Conservation (phyloP, 23 red algal species). For the Gracilaria gracilis region DNA sequence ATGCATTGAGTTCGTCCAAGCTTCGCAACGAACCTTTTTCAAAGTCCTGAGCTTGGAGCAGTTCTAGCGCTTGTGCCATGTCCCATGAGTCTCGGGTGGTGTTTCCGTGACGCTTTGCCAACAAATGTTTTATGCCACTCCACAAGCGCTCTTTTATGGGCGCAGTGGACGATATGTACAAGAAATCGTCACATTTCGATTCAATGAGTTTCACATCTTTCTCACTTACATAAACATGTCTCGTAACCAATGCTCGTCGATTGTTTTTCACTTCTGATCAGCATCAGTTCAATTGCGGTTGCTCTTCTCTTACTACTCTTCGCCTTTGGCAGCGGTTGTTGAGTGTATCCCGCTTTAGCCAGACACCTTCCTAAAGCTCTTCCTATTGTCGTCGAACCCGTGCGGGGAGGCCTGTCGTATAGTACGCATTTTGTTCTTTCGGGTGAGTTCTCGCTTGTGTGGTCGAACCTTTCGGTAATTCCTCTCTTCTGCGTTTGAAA, state of each 20-base stretch:
- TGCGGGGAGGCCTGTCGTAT: slow-evolving; percentile 49
- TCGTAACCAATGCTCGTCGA: slow-evolving; percentile 5
- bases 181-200: slow-evolving; percentile 3
- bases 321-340: background rate
- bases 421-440: slow-evolving; percentile 18
- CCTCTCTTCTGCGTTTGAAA: background rate
- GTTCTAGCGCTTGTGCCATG: background rate
- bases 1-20: background rate
- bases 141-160: slow-evolving; percentile 37
- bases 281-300: background rate
- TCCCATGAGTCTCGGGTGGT: background rate
- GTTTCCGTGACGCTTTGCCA: slow-evolving; percentile 8
- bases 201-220: slow-evolving; percentile 7
- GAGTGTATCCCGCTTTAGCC: background rate
- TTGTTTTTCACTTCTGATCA: background rate
- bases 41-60: background rate
- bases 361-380: slow-evolving; percentile 18
- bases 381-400: slow-evolving; percentile 22
- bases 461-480: background rate
- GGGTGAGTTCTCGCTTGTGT: background rate
- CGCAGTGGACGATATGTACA: slow-evolving; percentile 31
- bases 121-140: slow-evolving; percentile 32
- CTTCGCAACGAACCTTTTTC: background rate
- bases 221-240: slow-evolving; percentile 22
- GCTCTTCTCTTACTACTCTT: background rate